Base-by-base conservation (phyloP, 768 basidiomycete species). In the Psilocybe cubensis region DNA sequence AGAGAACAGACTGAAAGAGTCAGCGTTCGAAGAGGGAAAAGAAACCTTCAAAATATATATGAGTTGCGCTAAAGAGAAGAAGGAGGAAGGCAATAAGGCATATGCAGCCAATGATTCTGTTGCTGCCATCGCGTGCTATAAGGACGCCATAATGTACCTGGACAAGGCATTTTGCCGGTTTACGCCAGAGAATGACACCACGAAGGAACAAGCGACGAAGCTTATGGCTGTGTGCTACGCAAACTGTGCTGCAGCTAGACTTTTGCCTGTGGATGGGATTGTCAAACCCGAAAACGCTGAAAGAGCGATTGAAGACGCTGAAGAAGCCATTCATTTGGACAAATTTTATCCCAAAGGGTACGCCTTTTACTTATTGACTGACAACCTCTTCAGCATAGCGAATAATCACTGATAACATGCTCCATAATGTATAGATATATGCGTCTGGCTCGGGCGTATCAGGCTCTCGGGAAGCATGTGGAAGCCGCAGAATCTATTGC, bases 401-500 rank as follows among this genome's bases (percentile, higher is more conserved):
- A n/a, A n/a, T n/a, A n/a, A n/a, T n/a, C n/a, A n/a, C n/a, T n/a
- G n/a, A 45, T 35, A 27, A 17, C 24, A 17, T 1, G 7, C 23
- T 23, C 17, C 21, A n/a, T n/a, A n/a, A n/a, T 54, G 7, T 21
- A 6, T 33, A 66, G 65, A 25, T 66, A 66, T 43, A 35, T 63
- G 10, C 58, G 61, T 11, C 56, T 66, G 18, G 57, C 65, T 11
- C 52, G 51, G 4, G 65, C 63, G 4, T 51, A 63, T 18, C 48
- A 66, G 10, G 53, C 57, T 28, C 56, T 60, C 6, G 54, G 61
- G 8, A 51, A 62, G 11, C 17, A 51, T 18, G 31, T 44, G 11
- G 49, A 58, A 40, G 63, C 63, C 3, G 55, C 60, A 42, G 61
- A 62, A n/a, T 46, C 61, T 5, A 24, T 66, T 10, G 57, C 54